Evolutionary conservation across 176 grass and related monocot genomes (phyloP).

Genomic region (Coix lacrymajobi): DNA sequence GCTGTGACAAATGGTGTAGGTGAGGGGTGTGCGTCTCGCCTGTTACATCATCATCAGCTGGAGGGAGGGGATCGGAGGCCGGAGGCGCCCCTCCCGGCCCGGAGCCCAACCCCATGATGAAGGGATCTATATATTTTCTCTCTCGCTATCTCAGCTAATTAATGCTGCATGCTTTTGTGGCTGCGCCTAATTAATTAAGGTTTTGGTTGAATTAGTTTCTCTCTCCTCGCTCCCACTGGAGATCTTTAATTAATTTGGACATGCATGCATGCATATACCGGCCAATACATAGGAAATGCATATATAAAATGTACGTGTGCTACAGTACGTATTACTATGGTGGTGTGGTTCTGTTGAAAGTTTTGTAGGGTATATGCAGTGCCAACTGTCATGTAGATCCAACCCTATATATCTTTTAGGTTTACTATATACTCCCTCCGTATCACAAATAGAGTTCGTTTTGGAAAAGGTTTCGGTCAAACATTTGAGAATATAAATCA

Average conservation of each 20-base stretch:
- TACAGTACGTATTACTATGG: too few species aligned
- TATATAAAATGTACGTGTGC: too few species aligned
- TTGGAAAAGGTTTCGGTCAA: too few species aligned
- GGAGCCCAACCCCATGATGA: slow-evolving; percentile 36
- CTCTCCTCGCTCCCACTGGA: not conserved
- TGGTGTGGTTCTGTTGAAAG: too few species aligned
- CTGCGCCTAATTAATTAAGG: slow-evolving; percentile 32
- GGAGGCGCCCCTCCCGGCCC: not conserved
- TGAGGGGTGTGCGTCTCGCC: slow-evolving; percentile 44
- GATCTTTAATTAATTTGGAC: not conserved
- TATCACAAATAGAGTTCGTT: too few species aligned
- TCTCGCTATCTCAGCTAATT: not conserved
- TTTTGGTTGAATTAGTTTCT: not conserved
- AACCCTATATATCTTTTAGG: too few species aligned
- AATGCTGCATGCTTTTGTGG: slow-evolving; percentile 27
- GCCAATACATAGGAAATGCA: too few species aligned
- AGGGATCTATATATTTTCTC: not conserved
- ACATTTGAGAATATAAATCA: too few species aligned
- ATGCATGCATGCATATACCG: too few species aligned
- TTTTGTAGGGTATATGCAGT: too few species aligned
- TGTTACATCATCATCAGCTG: slow-evolving; percentile 62
- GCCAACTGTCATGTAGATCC: too few species aligned
- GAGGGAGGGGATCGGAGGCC: not conserved
- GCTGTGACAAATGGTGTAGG: slow-evolving; percentile 51
- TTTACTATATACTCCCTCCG: too few species aligned